Evolutionary conservation across 2,329 filamentous ascomycete genomes (phyloP), one percentile per base, ranked within the genome.

Genomic region (Chaetothyriales sp.): DNA sequence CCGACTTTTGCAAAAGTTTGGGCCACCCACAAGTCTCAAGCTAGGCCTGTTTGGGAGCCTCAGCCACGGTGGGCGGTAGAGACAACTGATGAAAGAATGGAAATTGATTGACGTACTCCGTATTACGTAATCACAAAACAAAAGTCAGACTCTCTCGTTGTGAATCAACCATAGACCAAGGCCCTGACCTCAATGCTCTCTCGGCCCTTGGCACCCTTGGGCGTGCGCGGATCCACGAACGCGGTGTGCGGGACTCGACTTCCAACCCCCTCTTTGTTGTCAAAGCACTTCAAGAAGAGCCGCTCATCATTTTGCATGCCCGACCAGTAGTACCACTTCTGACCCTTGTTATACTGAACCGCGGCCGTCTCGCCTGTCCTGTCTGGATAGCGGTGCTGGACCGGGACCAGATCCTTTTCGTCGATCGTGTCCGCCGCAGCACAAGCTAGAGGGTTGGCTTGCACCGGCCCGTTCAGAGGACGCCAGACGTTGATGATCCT

Each of bases 101-200:
- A 32, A 10, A 32, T 9, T 7, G 8, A 32, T 9, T 10, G 12
- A 32, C 3, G 12, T 32, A 32, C 8, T 9, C 7, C 9, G 12
- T 9, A 32, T 32, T 5, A 9, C 28, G 12, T 32, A 39, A 15
- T 15, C 32, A 39, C 32, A 39, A 15, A 39, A 15, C 32, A 39
- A 39, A 39, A 15, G 7, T 15, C 15, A 39, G 10, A 15, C 15
- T 10, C 32, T 39, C 10, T 9, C 32, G 5, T 15, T n/a, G 2
- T 4, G 19, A 45, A 10, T 45, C 43, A 71, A 18, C 83, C 84
- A 73, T 95, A 94, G 0, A 95, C 84, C 65, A 95, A 71, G 36
- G 85, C 81, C 59, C 89, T 76, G 15, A 95, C 84, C 67, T 95
- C 89, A 63, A 95, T 94, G 64, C 87, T 94, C 72, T 94, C 85